These are phyloP conservation scores for Gynandropsis gynandra DNA, from an alignment of 345 rosid species.

Conservation along the genomic window DNA sequence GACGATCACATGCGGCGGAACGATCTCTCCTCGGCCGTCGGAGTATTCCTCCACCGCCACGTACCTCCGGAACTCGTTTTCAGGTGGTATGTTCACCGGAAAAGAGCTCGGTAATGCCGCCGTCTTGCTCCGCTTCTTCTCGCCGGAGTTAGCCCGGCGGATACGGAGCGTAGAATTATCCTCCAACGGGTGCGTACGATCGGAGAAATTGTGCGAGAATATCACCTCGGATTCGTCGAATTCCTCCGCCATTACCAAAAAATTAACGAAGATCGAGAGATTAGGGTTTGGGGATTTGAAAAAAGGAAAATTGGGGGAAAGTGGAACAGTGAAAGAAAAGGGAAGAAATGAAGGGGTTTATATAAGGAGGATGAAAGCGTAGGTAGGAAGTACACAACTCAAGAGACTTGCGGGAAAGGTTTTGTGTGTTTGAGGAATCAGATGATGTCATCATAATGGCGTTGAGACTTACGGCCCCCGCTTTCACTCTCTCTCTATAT, in stretches of 20 bases:
- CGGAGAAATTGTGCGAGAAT: slow-evolving; percentile 28
- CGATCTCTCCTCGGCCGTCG: slow-evolving; percentile 25
- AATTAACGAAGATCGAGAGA: background rate
- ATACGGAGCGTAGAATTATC: slow-evolving; percentile 19
- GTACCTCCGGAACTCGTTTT: slow-evolving; percentile 7
- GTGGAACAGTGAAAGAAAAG: slow-evolving; percentile 16
- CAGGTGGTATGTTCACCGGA: slow-evolving; percentile 37
- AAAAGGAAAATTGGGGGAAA: slow-evolving; percentile 7
- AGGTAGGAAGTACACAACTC: slow-evolving; percentile 30
- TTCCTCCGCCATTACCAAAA: slow-evolving; percentile 33
- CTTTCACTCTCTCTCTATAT: slow-evolving; percentile 15
- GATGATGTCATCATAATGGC: slow-evolving; percentile 34
- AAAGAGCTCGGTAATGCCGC: slow-evolving; percentile 22
- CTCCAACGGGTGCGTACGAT: slow-evolving; percentile 9
- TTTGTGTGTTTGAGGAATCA: slow-evolving; percentile 13
- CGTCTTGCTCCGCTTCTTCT: slow-evolving; percentile 16
- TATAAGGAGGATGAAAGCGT: slow-evolving; percentile 25
- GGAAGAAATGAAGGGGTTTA: slow-evolving; percentile 23
- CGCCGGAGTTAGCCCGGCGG: slow-evolving; percentile 12
- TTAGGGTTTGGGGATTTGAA: slow-evolving; percentile 8
- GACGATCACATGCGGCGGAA: slow-evolving; percentile 35
- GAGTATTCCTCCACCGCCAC: background rate
- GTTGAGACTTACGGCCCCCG: slow-evolving; percentile 27
- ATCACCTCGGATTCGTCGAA: slow-evolving; percentile 48
- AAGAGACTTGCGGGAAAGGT: background rate